A percentile compares a stretch with the other conserved stretches of the same genome.
Conservation (phyloP, 1,284 basidiomycete genomes). For the Leccinum subrobustum region DNA sequence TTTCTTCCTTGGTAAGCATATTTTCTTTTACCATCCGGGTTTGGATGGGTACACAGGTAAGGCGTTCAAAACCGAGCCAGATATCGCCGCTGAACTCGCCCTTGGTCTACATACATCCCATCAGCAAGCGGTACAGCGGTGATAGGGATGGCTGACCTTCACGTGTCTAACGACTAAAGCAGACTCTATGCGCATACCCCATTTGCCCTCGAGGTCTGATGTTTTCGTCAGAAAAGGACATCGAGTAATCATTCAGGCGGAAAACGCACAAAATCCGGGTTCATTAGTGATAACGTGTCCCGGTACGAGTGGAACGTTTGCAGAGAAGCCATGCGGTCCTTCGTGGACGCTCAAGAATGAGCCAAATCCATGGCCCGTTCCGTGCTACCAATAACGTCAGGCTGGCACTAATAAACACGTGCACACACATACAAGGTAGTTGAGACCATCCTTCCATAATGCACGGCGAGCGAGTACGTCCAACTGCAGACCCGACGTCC, state of each 20-base stretch:
- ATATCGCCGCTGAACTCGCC: slow-evolving; percentile 69
- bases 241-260: slow-evolving; percentile 15
- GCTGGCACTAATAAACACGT: slow-evolving; percentile 7
- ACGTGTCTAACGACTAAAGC: slow-evolving; percentile 71
- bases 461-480: slow-evolving; percentile 85
- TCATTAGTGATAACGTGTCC: slow-evolving; percentile 90
- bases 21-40: slow-evolving; percentile 84
- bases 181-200: slow-evolving; percentile 90
- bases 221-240: slow-evolving; percentile 13
- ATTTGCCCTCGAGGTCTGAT: slow-evolving; percentile 77
- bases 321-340: slow-evolving; percentile 72
- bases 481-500: slow-evolving; percentile 77
- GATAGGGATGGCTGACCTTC: slow-evolving; percentile 39
- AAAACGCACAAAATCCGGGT: slow-evolving; percentile 74
- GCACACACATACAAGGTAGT: slow-evolving; percentile 62
- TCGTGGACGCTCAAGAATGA: slow-evolving; percentile 81
- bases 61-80: slow-evolving; percentile 86
- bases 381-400: slow-evolving; percentile 53
- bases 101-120: slow-evolving; percentile 49
- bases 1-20: slow-evolving; percentile 85
- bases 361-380: slow-evolving; percentile 82
- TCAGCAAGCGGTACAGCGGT: slow-evolving; percentile 7
- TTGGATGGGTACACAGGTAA: slow-evolving; percentile 93
- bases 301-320: slow-evolving; percentile 63
- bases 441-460: slow-evolving; percentile 87